Percentiles rank a stretch among this genome's conserved stretches.
Conservation (phyloP, 805 yeast species). For the Diddensiella santjacobensis region DNA sequence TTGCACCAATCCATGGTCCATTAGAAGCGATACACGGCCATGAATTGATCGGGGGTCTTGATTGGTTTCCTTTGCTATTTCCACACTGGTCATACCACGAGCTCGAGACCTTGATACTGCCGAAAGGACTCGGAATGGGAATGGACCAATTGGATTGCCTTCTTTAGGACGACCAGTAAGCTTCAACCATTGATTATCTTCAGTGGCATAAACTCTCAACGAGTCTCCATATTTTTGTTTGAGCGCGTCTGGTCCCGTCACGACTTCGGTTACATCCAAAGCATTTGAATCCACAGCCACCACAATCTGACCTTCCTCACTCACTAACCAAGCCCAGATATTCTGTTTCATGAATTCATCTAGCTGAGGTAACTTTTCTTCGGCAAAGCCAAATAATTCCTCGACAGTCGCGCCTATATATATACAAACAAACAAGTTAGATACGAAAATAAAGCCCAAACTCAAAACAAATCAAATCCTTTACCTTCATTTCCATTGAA, state of each 20-base stretch:
- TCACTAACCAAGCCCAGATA: constrained; percentile 30
- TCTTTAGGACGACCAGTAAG: constrained; percentile 34
- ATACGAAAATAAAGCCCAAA: constrained; percentile 1
- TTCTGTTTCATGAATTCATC: constrained; percentile 23
- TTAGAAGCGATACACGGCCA: constrained; percentile 33
- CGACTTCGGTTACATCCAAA: constrained; percentile 14
- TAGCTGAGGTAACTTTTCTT: constrained; percentile 17
- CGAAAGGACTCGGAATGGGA: constrained; percentile 38
- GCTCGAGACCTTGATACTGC: constrained; percentile 39
- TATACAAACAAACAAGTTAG: constrained; percentile 2
- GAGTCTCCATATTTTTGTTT: constrained; percentile 14
- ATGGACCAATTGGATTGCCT: constrained; percentile 31
- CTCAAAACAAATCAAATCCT: too few species aligned
- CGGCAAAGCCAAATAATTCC: constrained; percentile 28
- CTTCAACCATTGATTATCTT: constrained; percentile 34
- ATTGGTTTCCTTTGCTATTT: constrained; percentile 34
- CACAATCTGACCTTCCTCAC: constrained; percentile 19
- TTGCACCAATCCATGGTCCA: constrained; percentile 34
- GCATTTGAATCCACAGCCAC: constrained; percentile 15
- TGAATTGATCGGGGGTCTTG: constrained; percentile 41
- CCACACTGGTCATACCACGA: constrained; percentile 36
- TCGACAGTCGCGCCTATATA: constrained; percentile 26
- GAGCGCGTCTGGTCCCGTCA: constrained; percentile 13
- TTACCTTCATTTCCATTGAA: constrained; percentile 32
- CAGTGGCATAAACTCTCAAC: constrained; percentile 27